A percentile compares a stretch with the other conserved stretches of the same genome.
These are phyloP conservation scores for Tuber borchii DNA, from an alignment of 495 filamentous ascomycete genomes.

Conservation along the genomic window DNA sequence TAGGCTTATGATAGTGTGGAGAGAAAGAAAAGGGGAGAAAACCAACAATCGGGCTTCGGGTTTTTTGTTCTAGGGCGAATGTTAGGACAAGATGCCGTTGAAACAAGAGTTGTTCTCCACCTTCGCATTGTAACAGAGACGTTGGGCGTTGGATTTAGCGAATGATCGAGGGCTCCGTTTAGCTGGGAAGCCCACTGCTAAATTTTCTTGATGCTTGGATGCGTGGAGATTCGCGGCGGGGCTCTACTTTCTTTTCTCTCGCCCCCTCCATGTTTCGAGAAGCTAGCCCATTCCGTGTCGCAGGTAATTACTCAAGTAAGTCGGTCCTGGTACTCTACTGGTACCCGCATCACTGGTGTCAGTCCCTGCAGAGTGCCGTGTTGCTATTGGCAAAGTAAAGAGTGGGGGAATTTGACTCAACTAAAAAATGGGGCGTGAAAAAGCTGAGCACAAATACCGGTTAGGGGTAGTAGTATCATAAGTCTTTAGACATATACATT, in stretches of 20 bases:
- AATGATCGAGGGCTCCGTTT: slow-evolving; percentile 16
- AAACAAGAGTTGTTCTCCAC: slow-evolving; percentile 34
- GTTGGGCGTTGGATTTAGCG: slow-evolving; percentile 6
- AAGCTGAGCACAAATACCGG: background rate
- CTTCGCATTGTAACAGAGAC: slow-evolving; percentile 6
- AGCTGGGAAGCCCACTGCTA: slow-evolving; percentile 7
- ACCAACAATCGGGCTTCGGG: background rate
- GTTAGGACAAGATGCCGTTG: slow-evolving; percentile 33
- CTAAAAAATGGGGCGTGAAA: background rate
- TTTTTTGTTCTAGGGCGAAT: background rate
- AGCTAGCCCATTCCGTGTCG: background rate
- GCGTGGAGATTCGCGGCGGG: background rate
- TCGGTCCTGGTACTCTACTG: background rate
- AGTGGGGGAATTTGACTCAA: background rate
- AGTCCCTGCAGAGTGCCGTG: background rate
- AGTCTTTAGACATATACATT: background rate
- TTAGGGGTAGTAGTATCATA: background rate
- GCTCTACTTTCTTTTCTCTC: background rate
- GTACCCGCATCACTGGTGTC: no score
- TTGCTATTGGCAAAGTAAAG: background rate
- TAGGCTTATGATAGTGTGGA: background rate
- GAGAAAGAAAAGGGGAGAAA: background rate
- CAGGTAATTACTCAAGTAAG: background rate
- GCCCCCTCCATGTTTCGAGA: background rate
- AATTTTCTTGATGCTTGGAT: background rate